phyloP scores from a whole-genome alignment of 2,329 filamentous ascomycete species.

The Fusarium pininemorale region DNA sequence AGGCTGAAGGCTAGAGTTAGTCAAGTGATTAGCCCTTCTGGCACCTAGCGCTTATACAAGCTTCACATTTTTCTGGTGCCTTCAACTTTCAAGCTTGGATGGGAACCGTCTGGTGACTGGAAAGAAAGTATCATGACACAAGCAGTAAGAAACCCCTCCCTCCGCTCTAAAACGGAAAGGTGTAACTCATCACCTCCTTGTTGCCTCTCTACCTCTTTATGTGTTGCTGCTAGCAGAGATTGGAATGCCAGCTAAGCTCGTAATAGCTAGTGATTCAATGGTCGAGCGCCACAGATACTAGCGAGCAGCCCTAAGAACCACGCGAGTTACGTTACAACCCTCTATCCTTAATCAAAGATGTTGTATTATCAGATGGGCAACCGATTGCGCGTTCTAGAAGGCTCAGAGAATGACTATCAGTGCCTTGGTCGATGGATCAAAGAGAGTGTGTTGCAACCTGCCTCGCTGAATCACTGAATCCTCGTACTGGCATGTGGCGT shows the following conservation, averaged over 20 bases:
- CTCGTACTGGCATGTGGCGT: not conserved
- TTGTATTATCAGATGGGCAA: not conserved
- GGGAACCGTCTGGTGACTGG: not conserved
- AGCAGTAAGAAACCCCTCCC: not conserved
- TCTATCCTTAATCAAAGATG: not conserved
- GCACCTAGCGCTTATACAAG: not conserved
- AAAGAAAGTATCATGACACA: not conserved
- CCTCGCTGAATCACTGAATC: no score
- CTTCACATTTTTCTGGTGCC: no score
- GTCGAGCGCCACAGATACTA: not conserved
- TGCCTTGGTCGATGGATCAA: accelerated
- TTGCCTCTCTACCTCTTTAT: no score
- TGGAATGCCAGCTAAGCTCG: not conserved
- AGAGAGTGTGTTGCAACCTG: no score
- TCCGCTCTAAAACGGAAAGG: not conserved
- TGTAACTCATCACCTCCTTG: not conserved
- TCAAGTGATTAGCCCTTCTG: not conserved
- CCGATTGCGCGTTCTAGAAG: not conserved
- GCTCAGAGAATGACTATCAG: no score
- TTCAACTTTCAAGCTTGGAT: no score
- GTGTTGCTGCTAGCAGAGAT: not conserved
- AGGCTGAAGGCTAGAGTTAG: no score
- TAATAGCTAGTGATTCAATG: not conserved
- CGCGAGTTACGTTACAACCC: not conserved
- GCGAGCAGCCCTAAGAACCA: not conserved